Evolutionary conservation across 306 rosid genomes (phyloP).

Genomic region (Sechiopsis laciniata): DNA sequence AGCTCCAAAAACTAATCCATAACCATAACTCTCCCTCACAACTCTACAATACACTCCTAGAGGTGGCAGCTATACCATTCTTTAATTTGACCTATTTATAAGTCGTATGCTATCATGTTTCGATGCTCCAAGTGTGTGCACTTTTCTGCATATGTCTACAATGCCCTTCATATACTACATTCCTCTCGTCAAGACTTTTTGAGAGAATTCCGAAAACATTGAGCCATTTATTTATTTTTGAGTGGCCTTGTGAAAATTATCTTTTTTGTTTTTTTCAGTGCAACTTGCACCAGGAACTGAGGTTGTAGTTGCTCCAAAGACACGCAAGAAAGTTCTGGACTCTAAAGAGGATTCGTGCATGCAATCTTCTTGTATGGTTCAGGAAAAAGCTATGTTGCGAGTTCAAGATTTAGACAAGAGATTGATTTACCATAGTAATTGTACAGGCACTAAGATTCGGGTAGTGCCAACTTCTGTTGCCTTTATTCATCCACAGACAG

Average conservation of each 20-base stretch:
- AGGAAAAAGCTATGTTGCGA: constrained; percentile 59
- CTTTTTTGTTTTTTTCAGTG: constrained; percentile 41
- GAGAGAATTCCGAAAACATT: background rate
- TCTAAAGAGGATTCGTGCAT: constrained; percentile 33
- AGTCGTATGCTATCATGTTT: background rate
- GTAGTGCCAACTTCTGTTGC: constrained; percentile 76
- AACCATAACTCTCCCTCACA: too few relatives aligned
- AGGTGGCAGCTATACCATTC: background rate
- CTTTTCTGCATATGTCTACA: background rate
- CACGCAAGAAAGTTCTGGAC: constrained; percentile 43
- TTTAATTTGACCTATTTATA: background rate
- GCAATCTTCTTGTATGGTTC: constrained; percentile 32
- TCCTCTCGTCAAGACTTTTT: background rate
- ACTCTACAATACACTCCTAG: background rate
- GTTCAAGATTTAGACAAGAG: constrained; percentile 56
- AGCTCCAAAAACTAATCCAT: too few relatives aligned
- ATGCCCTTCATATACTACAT: background rate
- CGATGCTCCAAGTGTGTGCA: background rate
- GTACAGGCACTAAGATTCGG: constrained; percentile 51
- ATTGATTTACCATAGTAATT: constrained; percentile 38
- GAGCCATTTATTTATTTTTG: constrained; percentile 1
- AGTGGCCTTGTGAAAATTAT: constrained; percentile 11
- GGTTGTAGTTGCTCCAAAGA: constrained; percentile 88
- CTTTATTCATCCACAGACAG: constrained; percentile 79
- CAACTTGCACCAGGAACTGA: constrained; percentile 82